A percentile compares a stretch with the other conserved stretches of the same genome.
These are phyloP conservation scores for Debaryomyces hansenii DNA, from an alignment of 805 yeast species.

Conservation along the genomic window DNA sequence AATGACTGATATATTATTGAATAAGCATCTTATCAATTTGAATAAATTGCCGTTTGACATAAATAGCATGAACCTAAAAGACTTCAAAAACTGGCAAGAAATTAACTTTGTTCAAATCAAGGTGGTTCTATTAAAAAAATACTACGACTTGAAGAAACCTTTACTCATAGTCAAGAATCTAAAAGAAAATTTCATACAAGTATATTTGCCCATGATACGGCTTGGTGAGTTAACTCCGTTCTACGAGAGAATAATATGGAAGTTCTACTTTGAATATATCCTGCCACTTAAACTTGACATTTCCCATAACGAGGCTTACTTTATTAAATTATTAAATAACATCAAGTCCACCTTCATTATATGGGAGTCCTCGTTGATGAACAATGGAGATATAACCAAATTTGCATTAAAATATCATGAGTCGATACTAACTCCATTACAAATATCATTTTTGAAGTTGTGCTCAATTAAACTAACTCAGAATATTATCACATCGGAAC, in stretches of 20 bases:
- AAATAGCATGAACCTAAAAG: constrained; percentile 3
- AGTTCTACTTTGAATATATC: constrained; percentile 37
- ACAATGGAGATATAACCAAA: constrained; percentile 11
- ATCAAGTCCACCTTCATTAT: constrained; percentile 31
- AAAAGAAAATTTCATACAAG: constrained; percentile 23
- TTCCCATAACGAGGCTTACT: constrained; percentile 20
- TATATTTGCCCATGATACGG: constrained; percentile 25
- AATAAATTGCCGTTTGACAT: constrained; percentile 16
- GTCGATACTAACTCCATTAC: constrained; percentile 20
- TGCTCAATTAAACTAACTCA: constrained; percentile 16
- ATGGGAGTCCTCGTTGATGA: constrained; percentile 34
- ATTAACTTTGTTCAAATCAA: constrained; percentile 25
- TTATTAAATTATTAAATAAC: constrained; percentile 19
- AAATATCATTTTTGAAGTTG: constrained; percentile 23
- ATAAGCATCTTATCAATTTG: constrained; percentile 22
- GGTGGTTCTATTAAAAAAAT: constrained; percentile 36
- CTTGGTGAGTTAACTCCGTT: constrained; percentile 26
- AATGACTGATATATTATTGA: constrained; percentile 26
- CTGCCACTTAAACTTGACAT: constrained; percentile 4
- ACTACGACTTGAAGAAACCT: constrained; percentile 34
- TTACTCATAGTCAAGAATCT: constrained; percentile 28
- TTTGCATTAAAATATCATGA: constrained; percentile 14
- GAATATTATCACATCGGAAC: constrained; percentile 9
- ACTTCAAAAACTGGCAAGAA: constrained; percentile 16
- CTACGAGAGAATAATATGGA: constrained; percentile 44